These are phyloP conservation scores for Plantago rigida DNA, from an alignment of 305 asterid species.

Conservation along the genomic window DNA sequence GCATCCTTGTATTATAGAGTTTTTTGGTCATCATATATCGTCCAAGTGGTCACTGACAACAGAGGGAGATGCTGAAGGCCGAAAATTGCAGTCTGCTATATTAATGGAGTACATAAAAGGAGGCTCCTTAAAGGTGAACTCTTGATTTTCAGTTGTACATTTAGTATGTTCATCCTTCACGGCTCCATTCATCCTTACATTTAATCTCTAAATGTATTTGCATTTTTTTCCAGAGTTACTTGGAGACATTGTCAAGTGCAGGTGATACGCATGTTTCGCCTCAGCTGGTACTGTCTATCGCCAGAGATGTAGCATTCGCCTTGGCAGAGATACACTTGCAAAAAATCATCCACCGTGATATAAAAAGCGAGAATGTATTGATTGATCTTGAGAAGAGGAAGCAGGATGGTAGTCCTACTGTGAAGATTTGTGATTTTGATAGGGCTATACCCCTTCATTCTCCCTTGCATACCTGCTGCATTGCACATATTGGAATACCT, in stretches of 20 bases:
- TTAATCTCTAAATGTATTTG: constrained; percentile 14
- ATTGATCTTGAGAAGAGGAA: constrained; percentile 59
- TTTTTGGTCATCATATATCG: constrained; percentile 79
- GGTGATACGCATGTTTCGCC: constrained; percentile 54
- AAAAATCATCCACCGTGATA: constrained; percentile 79
- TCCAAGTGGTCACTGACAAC: constrained; percentile 57
- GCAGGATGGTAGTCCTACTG: constrained; percentile 61
- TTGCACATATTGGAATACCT: constrained; percentile 73
- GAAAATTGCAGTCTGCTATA: constrained; percentile 56
- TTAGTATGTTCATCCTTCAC: constrained; percentile 3
- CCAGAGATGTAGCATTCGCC: constrained; percentile 60
- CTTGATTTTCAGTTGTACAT: constrained; percentile 13
- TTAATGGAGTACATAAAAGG: constrained; percentile 78
- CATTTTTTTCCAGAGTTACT: constrained; percentile 44
- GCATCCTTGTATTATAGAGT: constrained; percentile 69
- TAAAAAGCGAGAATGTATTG: constrained; percentile 72
- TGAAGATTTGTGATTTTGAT: constrained; percentile 85
- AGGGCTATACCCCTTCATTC: constrained; percentile 74
- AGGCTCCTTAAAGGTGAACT: constrained; percentile 68
- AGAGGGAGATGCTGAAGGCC: constrained; percentile 43
- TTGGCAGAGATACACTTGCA: constrained; percentile 50
- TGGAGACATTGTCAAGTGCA: constrained; percentile 48
- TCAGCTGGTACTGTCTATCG: constrained; percentile 41
- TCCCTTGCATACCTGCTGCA: constrained; percentile 69
- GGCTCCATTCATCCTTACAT: background rate